Evolutionary conservation across 306 rosid genomes (phyloP), one percentile per base, ranked within the genome.

Genomic region (Prunus armeniaca): DNA sequence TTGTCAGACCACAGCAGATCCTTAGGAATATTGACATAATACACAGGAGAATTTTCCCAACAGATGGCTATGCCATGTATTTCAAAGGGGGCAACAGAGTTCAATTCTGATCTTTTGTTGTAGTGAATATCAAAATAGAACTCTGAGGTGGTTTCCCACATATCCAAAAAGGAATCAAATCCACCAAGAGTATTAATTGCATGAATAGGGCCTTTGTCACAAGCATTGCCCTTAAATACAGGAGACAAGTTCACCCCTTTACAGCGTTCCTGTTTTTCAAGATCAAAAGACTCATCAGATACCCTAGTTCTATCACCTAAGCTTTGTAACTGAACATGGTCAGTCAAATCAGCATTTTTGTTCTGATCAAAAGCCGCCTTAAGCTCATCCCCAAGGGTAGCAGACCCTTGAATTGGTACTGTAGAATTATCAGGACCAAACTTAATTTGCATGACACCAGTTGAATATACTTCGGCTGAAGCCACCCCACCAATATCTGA

Each of bases 21-120:
- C 84, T 88, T 95, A 54, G 92, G 93, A 65, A 95, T 87, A 86
- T 90, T 90, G 71, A 95, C 61, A 64, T 92, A 95, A 81, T 90
- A 90, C 76, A 95, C 97, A 17, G 93, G 87, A 77, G 97, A 92
- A 75, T 84, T 79, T 81, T 92, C 95, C 97, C 97, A 95, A 83
- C 98, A 92, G 79, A 92, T 81, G 50, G 98, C 98, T 38, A 95
- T 80, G 72, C 98, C 98, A 22, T 87, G 90, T 74, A 95, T 70
- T 84, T 95, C 97, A 34, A 92, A 95, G 47, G 89, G 88, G 72
- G 87, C 86, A 79, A 68, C 77, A 82, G 97, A 80, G 80, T 85
- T 91, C 75, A 92, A 77, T 69, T 84, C 93, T 54, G 82, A 83
- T 70, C 92, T 84, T 82, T 89, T 90, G 81, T 82, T 85, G 81